Evolutionary conservation across 345 rosid genomes (phyloP).

Genomic region (Citrus mangshanensis): DNA sequence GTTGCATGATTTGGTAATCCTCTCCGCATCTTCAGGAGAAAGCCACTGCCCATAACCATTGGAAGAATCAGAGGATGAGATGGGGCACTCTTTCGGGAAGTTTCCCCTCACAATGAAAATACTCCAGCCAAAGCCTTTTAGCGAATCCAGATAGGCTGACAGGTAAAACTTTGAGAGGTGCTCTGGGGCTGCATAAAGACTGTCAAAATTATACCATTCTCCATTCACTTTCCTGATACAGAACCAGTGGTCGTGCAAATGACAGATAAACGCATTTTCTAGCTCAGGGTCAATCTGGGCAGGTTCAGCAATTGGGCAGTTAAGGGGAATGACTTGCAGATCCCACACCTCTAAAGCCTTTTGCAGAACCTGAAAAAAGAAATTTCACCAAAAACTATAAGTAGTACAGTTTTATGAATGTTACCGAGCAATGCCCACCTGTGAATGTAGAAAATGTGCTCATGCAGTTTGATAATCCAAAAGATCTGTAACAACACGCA

Average conservation of each 20-base stretch:
- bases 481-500: not conserved
- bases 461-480: constrained; percentile 1
- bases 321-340: constrained; percentile 81
- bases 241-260: constrained; percentile 95
- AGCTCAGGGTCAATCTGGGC: constrained; percentile 88
- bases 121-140: constrained; percentile 90
- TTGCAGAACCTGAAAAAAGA: constrained; percentile 61
- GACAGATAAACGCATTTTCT: constrained; percentile 87
- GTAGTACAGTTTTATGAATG: not conserved
- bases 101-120: constrained; percentile 87
- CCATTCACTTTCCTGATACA: constrained; percentile 83
- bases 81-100: constrained; percentile 78
- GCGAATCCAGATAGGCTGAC: constrained; percentile 78
- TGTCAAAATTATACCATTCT: constrained; percentile 96
- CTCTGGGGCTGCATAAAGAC: constrained; percentile 83
- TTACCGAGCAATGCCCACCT: constrained; percentile 15
- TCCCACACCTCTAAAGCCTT: constrained; percentile 97
- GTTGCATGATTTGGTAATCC: constrained; percentile 62
- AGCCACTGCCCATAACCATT: constrained; percentile 89
- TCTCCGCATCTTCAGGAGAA: constrained; percentile 83
- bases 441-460: not conserved
- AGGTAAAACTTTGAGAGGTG: constrained; percentile 90
- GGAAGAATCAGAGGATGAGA: constrained; percentile 66
- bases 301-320: constrained; percentile 86
- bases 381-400: not conserved